Base-by-base conservation (phyloP, 1,139 yeast species). In the Hyphopichia khmerensis region DNA sequence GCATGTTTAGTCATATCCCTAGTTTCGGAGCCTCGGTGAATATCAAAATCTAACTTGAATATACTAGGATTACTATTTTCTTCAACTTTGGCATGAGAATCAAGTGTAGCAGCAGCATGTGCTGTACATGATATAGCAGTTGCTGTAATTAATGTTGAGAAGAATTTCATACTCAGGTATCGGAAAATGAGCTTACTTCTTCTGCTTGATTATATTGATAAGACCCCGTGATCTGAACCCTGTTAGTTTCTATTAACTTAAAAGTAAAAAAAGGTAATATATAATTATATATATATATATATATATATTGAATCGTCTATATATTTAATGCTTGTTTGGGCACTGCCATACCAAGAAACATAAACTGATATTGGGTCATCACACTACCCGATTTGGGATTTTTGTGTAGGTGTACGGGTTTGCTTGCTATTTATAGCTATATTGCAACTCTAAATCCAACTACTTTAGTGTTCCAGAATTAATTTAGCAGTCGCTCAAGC, bases 21-120 rank as follows among this genome's bases (percentile, higher is more conserved):
- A 30, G 41, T 45, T 18, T 47, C 46, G 41, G 51, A 50, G 7
- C 68, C 69, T 39, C 68, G 50, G 36, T 62, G 59, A 17, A 65
- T 51, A 33, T 55, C 54, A 43, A 65, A 65, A 41, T 62, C 59
- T 8, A 65, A 18, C 40, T 49, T 59, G 31, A 60, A 49, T 5
- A 45, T 49, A 21, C 32, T 17, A 29, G 4, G 4, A 4, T 14
- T 10, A 29, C 13, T 14, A n/a, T 29, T 14, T 8, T n/a, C 8
- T 29, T 8, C 8, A n/a, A 7, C 32, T 4, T n/a, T 15, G n/a
- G 3, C 32, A 5, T 3, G 17, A 13, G 30, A 7, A 29, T n/a
- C 32, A 13, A 10, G 32, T 4, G 16, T 8, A 29, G 32, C 13
- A 29, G 32, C 32, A 29, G 9, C 32, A 6, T 11, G n/a, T 6